phyloP scores from a whole-genome alignment of 306 rosid species.

The Fragaria iinumae region DNA sequence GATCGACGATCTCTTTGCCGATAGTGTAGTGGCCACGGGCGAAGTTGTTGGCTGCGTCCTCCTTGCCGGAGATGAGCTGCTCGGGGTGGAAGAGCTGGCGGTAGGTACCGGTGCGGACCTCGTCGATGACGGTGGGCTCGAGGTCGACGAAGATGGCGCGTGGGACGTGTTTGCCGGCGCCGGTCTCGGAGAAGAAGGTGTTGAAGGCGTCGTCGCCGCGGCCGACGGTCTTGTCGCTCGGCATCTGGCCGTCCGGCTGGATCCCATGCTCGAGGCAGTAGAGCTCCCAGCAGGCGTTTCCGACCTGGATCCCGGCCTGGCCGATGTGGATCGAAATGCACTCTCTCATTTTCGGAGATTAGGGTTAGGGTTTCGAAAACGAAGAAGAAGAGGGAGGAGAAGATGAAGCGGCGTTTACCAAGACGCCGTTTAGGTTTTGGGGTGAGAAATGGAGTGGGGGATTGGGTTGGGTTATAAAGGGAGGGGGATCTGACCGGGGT shows the following conservation, averaged over 20 bases:
- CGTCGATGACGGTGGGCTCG: conserved; percentile 92
- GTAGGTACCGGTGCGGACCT: conserved; percentile 79
- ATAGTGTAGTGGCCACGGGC: conserved; percentile 88
- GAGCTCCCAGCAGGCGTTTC: conserved; percentile 85
- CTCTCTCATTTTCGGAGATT: conserved; percentile 60
- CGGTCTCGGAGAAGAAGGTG: conserved; percentile 85
- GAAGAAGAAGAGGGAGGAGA: background rate
- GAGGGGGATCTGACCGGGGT: conserved; percentile 28
- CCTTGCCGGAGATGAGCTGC: conserved; percentile 88
- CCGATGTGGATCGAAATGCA: conserved; percentile 87
- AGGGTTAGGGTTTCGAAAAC: background rate
- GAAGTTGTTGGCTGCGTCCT: conserved; percentile 90
- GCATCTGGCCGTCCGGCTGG: conserved; percentile 91
- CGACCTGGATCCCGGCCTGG: conserved; percentile 86
- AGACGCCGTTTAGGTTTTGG: conserved; percentile 54
- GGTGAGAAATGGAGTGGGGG: background rate
- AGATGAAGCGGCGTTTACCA: conserved; percentile 54
- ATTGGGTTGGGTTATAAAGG: conserved; percentile 18
- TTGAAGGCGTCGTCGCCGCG: conserved; percentile 91
- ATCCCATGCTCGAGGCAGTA: conserved; percentile 83
- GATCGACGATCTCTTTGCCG: conserved; percentile 90
- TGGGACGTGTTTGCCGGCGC: conserved; percentile 89
- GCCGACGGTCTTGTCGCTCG: conserved; percentile 72
- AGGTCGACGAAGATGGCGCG: conserved; percentile 87
- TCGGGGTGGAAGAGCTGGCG: conserved; percentile 95